A percentile compares a stretch with the other conserved stretches of the same genome.
phyloP scores from a whole-genome alignment of 2,329 filamentous ascomycete genomes.

The Epichloe elymi region DNA sequence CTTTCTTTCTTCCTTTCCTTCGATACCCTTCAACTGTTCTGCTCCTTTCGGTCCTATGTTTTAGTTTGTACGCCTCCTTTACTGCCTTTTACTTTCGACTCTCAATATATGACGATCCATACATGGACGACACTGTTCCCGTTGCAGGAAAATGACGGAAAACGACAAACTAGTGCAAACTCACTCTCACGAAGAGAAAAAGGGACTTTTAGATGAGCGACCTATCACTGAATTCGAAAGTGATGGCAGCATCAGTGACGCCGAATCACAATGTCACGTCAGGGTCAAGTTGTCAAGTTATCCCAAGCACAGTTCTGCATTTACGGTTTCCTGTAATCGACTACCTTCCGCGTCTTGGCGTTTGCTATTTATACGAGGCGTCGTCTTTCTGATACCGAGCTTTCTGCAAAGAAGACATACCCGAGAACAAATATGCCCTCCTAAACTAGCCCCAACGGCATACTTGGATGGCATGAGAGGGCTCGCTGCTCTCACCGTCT shows the following conservation, averaged over 20 bases:
- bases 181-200: slow-evolving; percentile 30
- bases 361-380: slow-evolving; percentile 23
- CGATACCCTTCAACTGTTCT: background rate
- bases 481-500: slow-evolving; percentile 40
- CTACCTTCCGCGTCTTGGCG: slow-evolving; percentile 23
- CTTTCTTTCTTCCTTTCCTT: background rate
- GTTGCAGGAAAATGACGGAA: slow-evolving; percentile 27
- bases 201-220: slow-evolving; percentile 31
- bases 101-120: background rate
- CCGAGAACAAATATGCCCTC: slow-evolving; percentile 26
- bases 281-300: slow-evolving; percentile 9
- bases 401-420: slow-evolving; percentile 33
- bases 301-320: slow-evolving; percentile 11
- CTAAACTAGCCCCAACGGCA: slow-evolving; percentile 36
- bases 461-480: slow-evolving; percentile 47
- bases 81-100: background rate
- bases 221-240: slow-evolving; percentile 31
- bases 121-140: background rate
- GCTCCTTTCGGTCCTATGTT: background rate
- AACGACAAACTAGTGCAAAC: slow-evolving; percentile 21
- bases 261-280: slow-evolving; percentile 21
- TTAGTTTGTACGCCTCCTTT: background rate
- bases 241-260: slow-evolving; percentile 24
- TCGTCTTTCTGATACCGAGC: slow-evolving; percentile 38
- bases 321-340: slow-evolving; percentile 17